Evolutionary conservation across 2,329 filamentous ascomycete species (phyloP).

Genomic region (Fusarium sarcochroum): DNA sequence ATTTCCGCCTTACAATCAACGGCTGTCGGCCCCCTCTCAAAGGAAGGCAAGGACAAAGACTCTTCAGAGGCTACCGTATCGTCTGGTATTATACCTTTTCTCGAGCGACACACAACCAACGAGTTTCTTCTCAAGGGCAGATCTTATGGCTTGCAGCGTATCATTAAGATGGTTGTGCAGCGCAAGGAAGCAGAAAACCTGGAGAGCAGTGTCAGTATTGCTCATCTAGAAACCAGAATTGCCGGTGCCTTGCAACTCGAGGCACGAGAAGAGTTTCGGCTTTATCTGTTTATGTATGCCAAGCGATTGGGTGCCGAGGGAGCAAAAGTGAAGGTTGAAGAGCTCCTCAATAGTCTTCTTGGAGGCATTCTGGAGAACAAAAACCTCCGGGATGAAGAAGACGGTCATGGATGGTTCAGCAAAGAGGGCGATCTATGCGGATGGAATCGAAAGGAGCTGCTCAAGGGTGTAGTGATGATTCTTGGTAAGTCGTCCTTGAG

Average conservation of each 20-base stretch:
- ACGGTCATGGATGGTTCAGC: slow-evolving; percentile 73
- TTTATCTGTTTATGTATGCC: slow-evolving; percentile 98
- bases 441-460: slow-evolving; percentile 87
- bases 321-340: slow-evolving; percentile 89
- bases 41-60: slow-evolving; percentile 60
- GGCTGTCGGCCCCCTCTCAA: slow-evolving; percentile 71
- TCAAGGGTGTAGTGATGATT: slow-evolving; percentile 93
- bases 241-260: slow-evolving; percentile 88
- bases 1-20: slow-evolving; percentile 84
- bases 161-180: slow-evolving; percentile 90
- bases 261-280: slow-evolving; percentile 90
- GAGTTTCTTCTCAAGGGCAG: slow-evolving; percentile 93
- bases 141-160: slow-evolving; percentile 89
- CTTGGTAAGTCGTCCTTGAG: slow-evolving; percentile 75
- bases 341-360: slow-evolving; percentile 85
- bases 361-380: slow-evolving; percentile 78
- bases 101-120: slow-evolving; percentile 95
- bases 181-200: slow-evolving; percentile 93
- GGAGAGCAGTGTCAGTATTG: slow-evolving; percentile 91
- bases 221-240: slow-evolving; percentile 94
- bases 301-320: slow-evolving; percentile 95
- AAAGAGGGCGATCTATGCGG: slow-evolving; percentile 84
- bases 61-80: slow-evolving; percentile 74
- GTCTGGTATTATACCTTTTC: slow-evolving; percentile 90
- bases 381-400: slow-evolving; percentile 53